A percentile compares a stretch with the other conserved stretches of the same genome.
These are phyloP conservation scores for Trypanosoma lewisi DNA, from an alignment of 208 protist species.

Conservation along the genomic window DNA sequence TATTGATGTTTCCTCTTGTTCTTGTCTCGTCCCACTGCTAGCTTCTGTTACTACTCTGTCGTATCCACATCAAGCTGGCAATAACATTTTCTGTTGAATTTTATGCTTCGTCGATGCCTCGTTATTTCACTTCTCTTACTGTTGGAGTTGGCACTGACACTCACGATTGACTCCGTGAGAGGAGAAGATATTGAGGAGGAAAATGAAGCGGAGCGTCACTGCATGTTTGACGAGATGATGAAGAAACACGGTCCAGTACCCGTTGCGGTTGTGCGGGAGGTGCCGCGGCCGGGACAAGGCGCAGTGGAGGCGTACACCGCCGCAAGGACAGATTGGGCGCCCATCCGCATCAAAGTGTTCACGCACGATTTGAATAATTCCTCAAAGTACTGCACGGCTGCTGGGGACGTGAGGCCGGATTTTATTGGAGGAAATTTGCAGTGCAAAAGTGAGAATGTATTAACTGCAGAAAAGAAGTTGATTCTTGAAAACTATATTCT, in stretches of 20 bases:
- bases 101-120: too few species aligned
- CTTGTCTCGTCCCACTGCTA: too few species aligned
- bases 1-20: too few species aligned
- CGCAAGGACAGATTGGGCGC: not conserved
- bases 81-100: too few species aligned
- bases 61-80: too few species aligned
- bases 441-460: conserved; percentile 30
- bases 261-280: not conserved
- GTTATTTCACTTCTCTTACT: too few species aligned
- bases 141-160: too few species aligned
- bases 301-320: conserved; percentile 6
- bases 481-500: conserved; percentile 30
- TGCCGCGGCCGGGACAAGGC: not conserved
- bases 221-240: not conserved
- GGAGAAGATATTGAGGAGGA: too few species aligned
- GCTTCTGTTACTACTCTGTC: too few species aligned
- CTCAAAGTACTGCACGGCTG: conserved; percentile 36
- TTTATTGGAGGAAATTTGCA: conserved; percentile 10
- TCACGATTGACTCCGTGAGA: too few species aligned
- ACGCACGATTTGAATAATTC: not conserved
- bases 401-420: conserved; percentile 19
- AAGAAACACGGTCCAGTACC: not conserved
- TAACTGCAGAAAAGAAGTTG: conserved; percentile 32
- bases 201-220: not conserved
- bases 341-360: conserved; percentile 6